Evolutionary conservation across 106 monocot genomes (phyloP).

Genomic region (Dioscorea dumetorum): DNA sequence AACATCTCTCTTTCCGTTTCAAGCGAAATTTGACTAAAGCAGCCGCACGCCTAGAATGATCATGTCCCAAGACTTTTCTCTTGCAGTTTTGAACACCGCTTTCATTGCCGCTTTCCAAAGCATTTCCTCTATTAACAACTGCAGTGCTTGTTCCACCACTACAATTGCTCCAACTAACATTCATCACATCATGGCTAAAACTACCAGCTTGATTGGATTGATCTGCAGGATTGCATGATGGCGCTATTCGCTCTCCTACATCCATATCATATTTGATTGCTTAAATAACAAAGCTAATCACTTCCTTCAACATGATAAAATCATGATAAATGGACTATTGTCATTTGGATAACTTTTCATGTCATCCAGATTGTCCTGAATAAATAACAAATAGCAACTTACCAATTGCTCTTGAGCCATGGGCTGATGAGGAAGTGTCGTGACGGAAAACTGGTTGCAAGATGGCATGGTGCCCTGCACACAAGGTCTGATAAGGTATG

Average conservation of each 20-base stretch:
- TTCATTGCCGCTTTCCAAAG: conserved; percentile 41
- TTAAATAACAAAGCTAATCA: conserved; percentile 6
- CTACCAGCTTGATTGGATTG: conserved; percentile 27
- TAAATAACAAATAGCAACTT: conserved; percentile 13
- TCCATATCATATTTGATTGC: conserved; percentile 10
- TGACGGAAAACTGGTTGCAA: conserved; percentile 41
- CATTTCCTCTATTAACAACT: conserved; percentile 12
- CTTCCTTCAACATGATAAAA: conserved; percentile 20
- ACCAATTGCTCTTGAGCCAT: conserved; percentile 13
- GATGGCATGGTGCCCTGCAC: conserved; percentile 30
- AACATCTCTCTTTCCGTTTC: conserved; percentile 90
- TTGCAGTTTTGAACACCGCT: conserved; percentile 28
- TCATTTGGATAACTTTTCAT: conserved; percentile 2
- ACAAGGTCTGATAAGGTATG: conserved; percentile 46
- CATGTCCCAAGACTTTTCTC: conserved; percentile 15
- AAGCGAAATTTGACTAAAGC: conserved; percentile 80
- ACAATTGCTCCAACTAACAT: conserved; percentile 27
- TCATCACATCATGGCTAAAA: conserved; percentile 34
- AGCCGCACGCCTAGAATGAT: conserved; percentile 64
- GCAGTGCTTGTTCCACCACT: conserved; percentile 24
- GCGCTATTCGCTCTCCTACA: conserved; percentile 7
- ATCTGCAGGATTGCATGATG: conserved; percentile 10
- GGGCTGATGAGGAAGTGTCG: conserved; percentile 14
- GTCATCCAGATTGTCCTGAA: conserved; percentile 11
- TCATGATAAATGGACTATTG: not conserved